A percentile compares a stretch with the other conserved stretches of the same genome.
These are phyloP conservation scores for Lantana camara DNA, from an alignment of 257 asterid species.

Conservation along the genomic window DNA sequence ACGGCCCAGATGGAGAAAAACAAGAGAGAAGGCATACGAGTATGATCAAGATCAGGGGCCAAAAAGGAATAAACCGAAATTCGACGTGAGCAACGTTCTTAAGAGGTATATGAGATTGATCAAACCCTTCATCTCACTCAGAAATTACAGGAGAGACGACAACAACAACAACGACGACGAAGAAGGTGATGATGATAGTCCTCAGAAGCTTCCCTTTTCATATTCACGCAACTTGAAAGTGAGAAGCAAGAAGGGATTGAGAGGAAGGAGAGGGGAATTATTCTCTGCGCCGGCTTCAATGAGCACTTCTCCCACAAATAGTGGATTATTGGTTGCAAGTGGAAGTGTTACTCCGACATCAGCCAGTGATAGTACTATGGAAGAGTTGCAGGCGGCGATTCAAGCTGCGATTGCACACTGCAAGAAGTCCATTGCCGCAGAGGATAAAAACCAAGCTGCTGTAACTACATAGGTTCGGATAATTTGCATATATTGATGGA, in stretches of 20 bases:
- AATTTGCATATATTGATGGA: not conserved
- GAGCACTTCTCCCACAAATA: constrained; percentile 69
- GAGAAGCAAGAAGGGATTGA: constrained; percentile 38
- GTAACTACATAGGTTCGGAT: constrained; percentile 13
- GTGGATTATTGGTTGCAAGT: constrained; percentile 58
- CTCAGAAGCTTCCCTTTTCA: constrained; percentile 35
- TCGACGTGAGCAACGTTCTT: constrained; percentile 49
- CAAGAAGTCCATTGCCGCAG: constrained; percentile 61
- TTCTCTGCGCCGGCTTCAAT: constrained; percentile 75
- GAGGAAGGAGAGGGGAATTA: constrained; percentile 44
- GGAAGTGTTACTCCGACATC: constrained; percentile 28
- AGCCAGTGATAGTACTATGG: constrained; percentile 65
- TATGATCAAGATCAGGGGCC: constrained; percentile 30
- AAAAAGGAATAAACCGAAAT: constrained; percentile 47
- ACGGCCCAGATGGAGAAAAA: constrained; percentile 43
- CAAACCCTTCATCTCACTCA: constrained; percentile 52
- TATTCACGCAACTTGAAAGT: constrained; percentile 57
- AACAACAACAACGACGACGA: no score
- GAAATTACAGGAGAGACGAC: constrained; percentile 23
- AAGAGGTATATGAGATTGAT: constrained; percentile 61
- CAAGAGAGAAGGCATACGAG: constrained; percentile 31
- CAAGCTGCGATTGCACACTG: constrained; percentile 86
- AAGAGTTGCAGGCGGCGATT: constrained; percentile 76
- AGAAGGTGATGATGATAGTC: not conserved
- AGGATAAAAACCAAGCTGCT: constrained; percentile 42